Evolutionary conservation across 371 early-diverging fungal species (phyloP), one percentile per base, ranked within the genome.

Genomic region (Mucor irregularis): DNA sequence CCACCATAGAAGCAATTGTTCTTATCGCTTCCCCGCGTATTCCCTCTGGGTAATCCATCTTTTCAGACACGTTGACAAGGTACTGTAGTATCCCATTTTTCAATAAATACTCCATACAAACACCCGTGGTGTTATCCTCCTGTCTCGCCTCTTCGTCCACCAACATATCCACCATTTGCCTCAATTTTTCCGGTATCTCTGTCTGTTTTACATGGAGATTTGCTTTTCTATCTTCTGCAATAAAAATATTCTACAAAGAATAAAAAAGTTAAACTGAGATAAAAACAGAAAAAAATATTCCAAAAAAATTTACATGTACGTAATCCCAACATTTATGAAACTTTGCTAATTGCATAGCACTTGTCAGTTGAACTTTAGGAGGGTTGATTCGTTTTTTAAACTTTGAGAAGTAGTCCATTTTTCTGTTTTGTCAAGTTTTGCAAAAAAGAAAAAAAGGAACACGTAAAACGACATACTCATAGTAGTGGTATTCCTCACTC

Each of bases 41-140:
- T 16, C 96, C 97, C 6, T 74, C 68, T 11, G 97, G 97, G 50
- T 83, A 76, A 69, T 97, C 96, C 7, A 69, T 66, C 17, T 78
- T 78, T 49, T 92, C 90, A 3, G 93, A 84, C 26, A 90, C 83
- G 42, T 78, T 78, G 48, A 96, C 93, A 28, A 97, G 77, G 35
- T 86, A 80, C 24, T 82, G 85, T 22, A 97, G 71, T 28, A 97
- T 74, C 43, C 83, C 84, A 59, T 91, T 87, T 56, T 90, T 92
- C 52, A 97, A 74, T 44, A 95, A 86, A 42, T 90, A 89, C 62
- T 97, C 98, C 84, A 94, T 95, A 68, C 96, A 95, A 1, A 90
- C 84, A 22, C 95, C 96, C 0, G 90, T 89, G 0, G 86, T 81
- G 30, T 80, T 80, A 33, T 86, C 83, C 6, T 85, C 80, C 56